phyloP scores from a whole-genome alignment of 208 protist genomes.

The Crithidia fasciculata region DNA sequence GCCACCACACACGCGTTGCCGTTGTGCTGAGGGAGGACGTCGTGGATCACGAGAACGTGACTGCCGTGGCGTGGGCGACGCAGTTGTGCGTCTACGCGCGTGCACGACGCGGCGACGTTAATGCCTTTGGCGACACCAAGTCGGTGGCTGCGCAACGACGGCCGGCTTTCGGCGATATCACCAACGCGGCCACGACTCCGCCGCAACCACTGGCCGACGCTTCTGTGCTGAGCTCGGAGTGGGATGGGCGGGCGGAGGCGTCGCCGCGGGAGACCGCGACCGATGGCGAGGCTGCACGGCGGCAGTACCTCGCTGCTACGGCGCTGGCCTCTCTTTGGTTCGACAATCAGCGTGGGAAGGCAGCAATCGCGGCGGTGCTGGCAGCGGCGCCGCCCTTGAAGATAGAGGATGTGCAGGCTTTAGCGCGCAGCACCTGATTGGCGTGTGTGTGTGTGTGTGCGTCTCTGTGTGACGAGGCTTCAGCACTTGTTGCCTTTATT shows the following conservation, averaged over 20 bases:
- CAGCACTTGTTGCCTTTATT: too few relatives aligned
- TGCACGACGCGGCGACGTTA: background rate
- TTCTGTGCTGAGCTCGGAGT: slow-evolving; percentile 15
- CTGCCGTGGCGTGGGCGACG: slow-evolving; percentile 28
- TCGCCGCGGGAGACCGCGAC: background rate
- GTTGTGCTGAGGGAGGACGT: slow-evolving; percentile 25
- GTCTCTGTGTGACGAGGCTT: too few relatives aligned
- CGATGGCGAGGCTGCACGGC: slow-evolving; percentile 19
- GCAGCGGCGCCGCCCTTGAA: background rate
- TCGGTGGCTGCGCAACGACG: background rate
- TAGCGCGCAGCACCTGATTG: background rate
- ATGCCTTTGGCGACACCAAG: background rate
- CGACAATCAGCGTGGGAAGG: slow-evolving; percentile 32
- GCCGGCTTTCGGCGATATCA: slow-evolving; percentile 19
- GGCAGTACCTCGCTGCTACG: slow-evolving; percentile 30
- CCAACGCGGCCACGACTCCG: background rate
- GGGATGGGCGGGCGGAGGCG: background rate
- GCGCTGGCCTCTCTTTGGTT: slow-evolving; percentile 30
- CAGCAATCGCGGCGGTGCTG: slow-evolving; percentile 18
- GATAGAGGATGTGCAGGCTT: slow-evolving; percentile 19
- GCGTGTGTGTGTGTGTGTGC: too few relatives aligned
- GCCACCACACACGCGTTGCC: background rate
- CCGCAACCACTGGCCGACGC: background rate
- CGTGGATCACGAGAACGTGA: slow-evolving; percentile 23
- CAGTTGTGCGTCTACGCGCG: slow-evolving; percentile 33